Evolutionary conservation across 2,329 filamentous ascomycete genomes (phyloP).

Genomic region (Colletotrichum sublineola): DNA sequence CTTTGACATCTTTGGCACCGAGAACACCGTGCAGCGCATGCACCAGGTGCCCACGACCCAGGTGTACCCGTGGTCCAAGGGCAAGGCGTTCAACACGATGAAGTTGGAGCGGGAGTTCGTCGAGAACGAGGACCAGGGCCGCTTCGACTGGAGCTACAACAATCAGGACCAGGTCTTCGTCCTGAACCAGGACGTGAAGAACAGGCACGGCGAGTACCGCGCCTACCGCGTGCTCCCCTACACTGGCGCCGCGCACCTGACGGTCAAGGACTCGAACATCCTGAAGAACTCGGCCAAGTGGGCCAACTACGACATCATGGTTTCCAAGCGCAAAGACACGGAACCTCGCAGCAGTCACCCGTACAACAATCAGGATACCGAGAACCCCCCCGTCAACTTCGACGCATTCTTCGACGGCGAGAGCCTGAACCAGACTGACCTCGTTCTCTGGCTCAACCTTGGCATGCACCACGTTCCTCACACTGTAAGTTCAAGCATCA

Average conservation of each 20-base stretch:
- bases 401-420: conserved; percentile 59
- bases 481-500: conserved; percentile 48
- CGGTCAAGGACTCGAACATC: conserved; percentile 62
- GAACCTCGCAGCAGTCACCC: conserved; percentile 62
- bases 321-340: conserved; percentile 65
- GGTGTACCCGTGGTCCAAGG: conserved; percentile 64
- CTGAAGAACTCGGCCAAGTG: conserved; percentile 61
- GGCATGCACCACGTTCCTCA: conserved; percentile 72
- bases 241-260: conserved; percentile 58
- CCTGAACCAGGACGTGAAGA: conserved; percentile 63
- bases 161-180: conserved; percentile 61
- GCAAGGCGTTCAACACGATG: conserved; percentile 64
- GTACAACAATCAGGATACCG: conserved; percentile 59
- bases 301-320: conserved; percentile 64
- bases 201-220: conserved; percentile 64
- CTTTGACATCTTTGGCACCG: conserved; percentile 63
- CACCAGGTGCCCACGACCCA: conserved; percentile 50
- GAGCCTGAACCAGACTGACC: conserved; percentile 50
- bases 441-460: conserved; percentile 66
- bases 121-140: conserved; percentile 56
- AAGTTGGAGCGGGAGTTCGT: conserved; percentile 59
- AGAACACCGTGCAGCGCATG: conserved; percentile 59
- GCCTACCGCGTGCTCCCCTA: conserved; percentile 64
- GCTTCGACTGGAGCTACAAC: conserved; percentile 64
- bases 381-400: conserved; percentile 65